Percentiles rank a stretch among this genome's conserved stretches.
Evolutionary conservation across 306 rosid species (phyloP).

Genomic region (Sesbania bispinosa): DNA sequence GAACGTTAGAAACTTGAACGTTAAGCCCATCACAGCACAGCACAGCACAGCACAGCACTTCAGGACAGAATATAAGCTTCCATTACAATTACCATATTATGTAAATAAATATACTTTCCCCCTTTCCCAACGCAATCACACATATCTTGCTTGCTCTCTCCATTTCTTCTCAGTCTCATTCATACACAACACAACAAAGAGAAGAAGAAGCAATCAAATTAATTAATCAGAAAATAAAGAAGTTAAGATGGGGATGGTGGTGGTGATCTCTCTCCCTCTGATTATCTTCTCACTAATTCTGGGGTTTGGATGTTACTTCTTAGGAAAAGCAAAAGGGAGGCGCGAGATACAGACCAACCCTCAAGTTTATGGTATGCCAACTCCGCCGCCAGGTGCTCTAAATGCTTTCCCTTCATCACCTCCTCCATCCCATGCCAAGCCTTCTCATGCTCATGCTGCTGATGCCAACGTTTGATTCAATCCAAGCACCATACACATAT

Average conservation of each 20-base stretch:
- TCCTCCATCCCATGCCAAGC: conserved; percentile 41
- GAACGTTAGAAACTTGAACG: conserved; percentile 40
- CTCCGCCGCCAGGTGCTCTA: conserved; percentile 61
- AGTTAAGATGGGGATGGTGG: conserved; percentile 71
- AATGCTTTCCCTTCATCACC: conserved; percentile 28
- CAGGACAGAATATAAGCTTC: neutral
- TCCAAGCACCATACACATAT: too few relatives aligned
- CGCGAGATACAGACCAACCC: conserved; percentile 50
- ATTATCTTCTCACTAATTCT: conserved; percentile 62
- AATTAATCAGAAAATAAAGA: too few relatives aligned
- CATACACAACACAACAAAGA: too few relatives aligned
- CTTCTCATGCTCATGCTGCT: too few relatives aligned
- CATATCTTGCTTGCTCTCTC: too few relatives aligned
- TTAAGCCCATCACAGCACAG: neutral
- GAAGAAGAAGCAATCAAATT: neutral
- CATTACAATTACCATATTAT: neutral
- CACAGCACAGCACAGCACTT: too few relatives aligned
- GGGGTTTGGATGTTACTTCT: conserved; percentile 84
- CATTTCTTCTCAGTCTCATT: neutral
- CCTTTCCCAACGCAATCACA: neutral
- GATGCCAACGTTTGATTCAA: conserved; percentile 50
- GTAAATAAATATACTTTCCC: neutral
- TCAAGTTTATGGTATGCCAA: conserved; percentile 68
- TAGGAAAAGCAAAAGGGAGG: conserved; percentile 69
- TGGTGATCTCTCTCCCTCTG: conserved; percentile 82